Evolutionary conservation across 768 basidiomycete genomes (phyloP), one percentile per base, ranked within the genome.

Genomic region (Suillus cothurnatus): DNA sequence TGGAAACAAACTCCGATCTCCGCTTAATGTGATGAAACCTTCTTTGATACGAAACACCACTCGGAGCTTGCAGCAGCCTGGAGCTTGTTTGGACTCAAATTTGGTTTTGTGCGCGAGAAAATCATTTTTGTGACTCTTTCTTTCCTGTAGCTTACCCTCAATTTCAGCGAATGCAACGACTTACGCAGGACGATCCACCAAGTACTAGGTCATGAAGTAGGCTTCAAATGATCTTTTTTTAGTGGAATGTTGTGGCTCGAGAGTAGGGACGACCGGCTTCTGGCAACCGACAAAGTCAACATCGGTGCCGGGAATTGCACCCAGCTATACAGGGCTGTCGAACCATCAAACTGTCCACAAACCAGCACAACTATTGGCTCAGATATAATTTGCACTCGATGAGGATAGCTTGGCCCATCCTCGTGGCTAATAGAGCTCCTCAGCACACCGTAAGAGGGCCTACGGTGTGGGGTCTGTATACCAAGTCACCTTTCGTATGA

Each of bases 1-100:
- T 58, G 57, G 36, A 58, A 39, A 26, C 38, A 39, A 58, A 58
- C 57, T 58, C 57, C 57, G 57, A 58, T 28, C 23, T 38, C 34
- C 56, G 50, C 50, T 50, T 28, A 15, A 50, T 50, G 26, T 26
- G n/a, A 23, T n/a, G 45, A 26, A 50, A 2, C n/a, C n/a, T 28
- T 50, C 23, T 52, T 19, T 53, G 31, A 55, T 32, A 2, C 19
- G 11, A 19, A 53, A 31, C 52, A 31, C 52, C 52, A 31, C 6
- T 34, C 31, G 21, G 31, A 17, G 26, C 47, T 15, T n/a, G 47
- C 6, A n/a, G n/a, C n/a, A n/a, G n/a, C n/a, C n/a, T n/a, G 21
- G 31, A 17, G 26, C 47, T 15, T n/a, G 47, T 5, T 50, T 3
- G 21, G 21, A 32, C 17, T 55, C 31, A 6, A n/a, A 31, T 8